A percentile compares a stretch with the other conserved stretches of the same genome.
Evolutionary conservation across 495 filamentous ascomycete species (phyloP).

Genomic region (Talaromyces stipitatus): DNA sequence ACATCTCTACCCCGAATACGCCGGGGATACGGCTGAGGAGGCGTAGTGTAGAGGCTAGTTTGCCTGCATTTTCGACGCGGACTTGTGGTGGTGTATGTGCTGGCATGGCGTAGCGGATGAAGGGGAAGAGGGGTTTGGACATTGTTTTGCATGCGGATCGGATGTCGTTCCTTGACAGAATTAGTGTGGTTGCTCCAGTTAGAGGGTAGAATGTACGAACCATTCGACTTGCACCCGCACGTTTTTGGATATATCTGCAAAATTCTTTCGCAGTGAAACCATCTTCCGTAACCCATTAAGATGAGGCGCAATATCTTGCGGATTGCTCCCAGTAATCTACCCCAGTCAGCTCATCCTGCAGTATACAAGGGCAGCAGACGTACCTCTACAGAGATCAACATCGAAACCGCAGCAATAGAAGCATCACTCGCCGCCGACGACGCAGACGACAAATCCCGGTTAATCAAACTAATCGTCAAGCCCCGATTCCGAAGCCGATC

Average conservation of each 20-base stretch:
- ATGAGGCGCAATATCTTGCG: constrained; percentile 40
- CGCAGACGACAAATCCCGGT: constrained; percentile 34
- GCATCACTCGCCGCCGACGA: constrained; percentile 37
- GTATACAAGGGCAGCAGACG: background rate
- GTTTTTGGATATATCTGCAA: constrained; percentile 32
- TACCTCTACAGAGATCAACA: constrained; percentile 40
- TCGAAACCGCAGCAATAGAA: constrained; percentile 37
- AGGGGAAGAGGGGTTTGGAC: constrained; percentile 39
- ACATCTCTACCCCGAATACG: constrained; percentile 27
- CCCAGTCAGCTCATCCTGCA: constrained; percentile 11
- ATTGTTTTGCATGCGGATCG: constrained; percentile 39
- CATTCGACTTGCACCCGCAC: constrained; percentile 42
- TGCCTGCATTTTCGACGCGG: constrained; percentile 26
- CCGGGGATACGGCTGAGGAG: constrained; percentile 31
- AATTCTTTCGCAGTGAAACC: constrained; percentile 35
- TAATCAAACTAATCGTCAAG: constrained; percentile 40
- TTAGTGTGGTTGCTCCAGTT: background rate
- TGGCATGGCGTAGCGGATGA: constrained; percentile 33
- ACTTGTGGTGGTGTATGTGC: constrained; percentile 25
- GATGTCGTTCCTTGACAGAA: constrained; percentile 33
- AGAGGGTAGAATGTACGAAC: constrained; percentile 13
- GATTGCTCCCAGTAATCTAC: constrained; percentile 37
- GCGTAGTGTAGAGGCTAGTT: constrained; percentile 28
- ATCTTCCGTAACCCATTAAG: constrained; percentile 40
- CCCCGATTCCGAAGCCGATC: constrained; percentile 39